A percentile compares a stretch with the other conserved stretches of the same genome.
phyloP scores from a whole-genome alignment of 208 protist species.

The Leishmania gerbilli region DNA sequence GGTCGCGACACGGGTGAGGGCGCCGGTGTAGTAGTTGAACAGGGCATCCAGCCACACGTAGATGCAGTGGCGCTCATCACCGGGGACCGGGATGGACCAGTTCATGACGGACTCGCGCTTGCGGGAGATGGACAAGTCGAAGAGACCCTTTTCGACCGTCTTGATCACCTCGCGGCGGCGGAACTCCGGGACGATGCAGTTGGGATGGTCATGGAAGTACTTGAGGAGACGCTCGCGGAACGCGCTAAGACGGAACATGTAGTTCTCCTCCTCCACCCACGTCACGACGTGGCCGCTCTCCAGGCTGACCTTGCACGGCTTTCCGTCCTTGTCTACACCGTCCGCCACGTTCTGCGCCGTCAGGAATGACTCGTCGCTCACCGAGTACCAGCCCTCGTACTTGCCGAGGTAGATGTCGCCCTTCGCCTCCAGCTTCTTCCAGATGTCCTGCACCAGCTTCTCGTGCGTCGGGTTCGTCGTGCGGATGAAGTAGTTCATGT shows the following conservation, averaged over 20 bases:
- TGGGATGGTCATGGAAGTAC: conserved; percentile 83
- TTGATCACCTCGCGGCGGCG: conserved; percentile 93
- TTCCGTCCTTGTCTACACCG: conserved; percentile 88
- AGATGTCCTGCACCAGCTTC: conserved; percentile 80
- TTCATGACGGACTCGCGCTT: conserved; percentile 76
- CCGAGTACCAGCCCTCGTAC: conserved; percentile 99
- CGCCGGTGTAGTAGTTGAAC: conserved; percentile 98
- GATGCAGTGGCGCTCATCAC: conserved; percentile 95
- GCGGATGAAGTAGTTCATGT: conserved; percentile 96
- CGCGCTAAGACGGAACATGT: conserved; percentile 96
- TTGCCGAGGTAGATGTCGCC: conserved; percentile 97
- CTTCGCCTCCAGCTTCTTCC: conserved; percentile 86
- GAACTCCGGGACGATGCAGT: conserved; percentile 92
- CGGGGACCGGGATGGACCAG: conserved; percentile 98
- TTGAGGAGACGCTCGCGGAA: conserved; percentile 90
- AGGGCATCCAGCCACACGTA: conserved; percentile 99
- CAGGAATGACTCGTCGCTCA: conserved; percentile 97
- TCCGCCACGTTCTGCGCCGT: conserved; percentile 80
- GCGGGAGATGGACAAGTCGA: conserved; percentile 98
- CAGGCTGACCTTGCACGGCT: conserved; percentile 91
- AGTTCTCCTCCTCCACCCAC: conserved; percentile 98
- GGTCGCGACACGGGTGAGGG: conserved; percentile 40
- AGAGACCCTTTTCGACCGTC: conserved; percentile 82
- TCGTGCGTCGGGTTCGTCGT: conserved; percentile 94
- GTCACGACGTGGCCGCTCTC: conserved; percentile 93